A percentile compares a stretch with the other conserved stretches of the same genome.
phyloP scores from a whole-genome alignment of 1,284 basidiomycete genomes.

The Grifola frondosa region DNA sequence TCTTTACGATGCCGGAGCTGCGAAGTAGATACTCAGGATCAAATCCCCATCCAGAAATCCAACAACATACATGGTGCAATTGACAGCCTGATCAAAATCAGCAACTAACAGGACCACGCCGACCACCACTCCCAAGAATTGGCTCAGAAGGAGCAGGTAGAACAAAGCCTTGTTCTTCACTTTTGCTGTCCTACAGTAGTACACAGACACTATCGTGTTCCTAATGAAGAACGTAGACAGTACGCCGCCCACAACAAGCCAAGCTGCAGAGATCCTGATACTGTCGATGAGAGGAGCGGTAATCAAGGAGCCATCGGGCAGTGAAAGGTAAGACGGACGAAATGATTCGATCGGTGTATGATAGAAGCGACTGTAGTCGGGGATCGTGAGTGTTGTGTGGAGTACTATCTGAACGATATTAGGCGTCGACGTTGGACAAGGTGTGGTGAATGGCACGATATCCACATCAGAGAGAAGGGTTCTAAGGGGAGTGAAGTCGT shows the following conservation, averaged over 20 bases:
- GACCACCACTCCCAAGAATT: conserved; percentile 49
- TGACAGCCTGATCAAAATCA: conserved; percentile 42
- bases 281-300: conserved; percentile 47
- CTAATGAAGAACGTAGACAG: conserved; percentile 53
- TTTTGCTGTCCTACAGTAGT: conserved; percentile 53
- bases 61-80: conserved; percentile 38
- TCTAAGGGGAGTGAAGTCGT: conserved; percentile 1
- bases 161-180: conserved; percentile 64
- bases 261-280: conserved; percentile 40
- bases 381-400: conserved; percentile 48
- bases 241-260: conserved; percentile 48
- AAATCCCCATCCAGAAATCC: neutral
- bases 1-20: conserved; percentile 15
- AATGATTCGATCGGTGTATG: conserved; percentile 44
- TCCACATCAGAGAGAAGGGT: neutral
- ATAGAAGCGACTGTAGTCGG: conserved; percentile 49
- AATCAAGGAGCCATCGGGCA: conserved; percentile 60
- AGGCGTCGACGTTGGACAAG: conserved; percentile 9
- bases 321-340: conserved; percentile 46
- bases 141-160: conserved; percentile 54
- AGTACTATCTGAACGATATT: conserved; percentile 46
- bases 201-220: conserved; percentile 51
- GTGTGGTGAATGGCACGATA: conserved; percentile 7
- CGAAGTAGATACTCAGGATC: neutral
- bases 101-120: conserved; percentile 45